Conservation (phyloP, 371 early-diverging fungal genomes). For the Apophysomyces ossiformis region DNA sequence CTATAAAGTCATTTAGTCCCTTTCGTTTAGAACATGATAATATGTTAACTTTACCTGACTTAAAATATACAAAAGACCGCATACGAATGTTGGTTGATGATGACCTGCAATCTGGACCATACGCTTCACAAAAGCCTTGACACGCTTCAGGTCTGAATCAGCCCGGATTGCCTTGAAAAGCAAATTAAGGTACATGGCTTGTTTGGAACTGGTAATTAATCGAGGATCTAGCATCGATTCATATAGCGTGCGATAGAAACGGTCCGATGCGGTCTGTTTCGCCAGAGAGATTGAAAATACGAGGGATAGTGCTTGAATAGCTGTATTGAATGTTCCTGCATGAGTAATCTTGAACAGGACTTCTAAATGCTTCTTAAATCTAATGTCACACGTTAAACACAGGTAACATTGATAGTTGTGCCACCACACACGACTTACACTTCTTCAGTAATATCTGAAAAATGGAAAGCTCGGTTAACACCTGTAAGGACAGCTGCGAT, state of each 20-base stretch:
- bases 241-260: conserved; percentile 91
- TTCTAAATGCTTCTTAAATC: conserved; percentile 80
- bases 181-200: conserved; percentile 92
- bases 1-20: conserved; percentile 15
- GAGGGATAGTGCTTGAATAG: conserved; percentile 90
- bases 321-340: conserved; percentile 85
- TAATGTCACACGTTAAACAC: conserved; percentile 17
- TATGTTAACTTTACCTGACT: conserved; percentile 63
- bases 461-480: conserved; percentile 95
- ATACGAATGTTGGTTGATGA: conserved; percentile 83
- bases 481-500: conserved; percentile 94
- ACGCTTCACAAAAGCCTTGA: conserved; percentile 89
- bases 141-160: conserved; percentile 72
- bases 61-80: conserved; percentile 83
- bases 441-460: conserved; percentile 79
- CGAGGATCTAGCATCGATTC: conserved; percentile 87
- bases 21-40: not conserved
- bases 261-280: conserved; percentile 65
- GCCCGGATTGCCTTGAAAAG: conserved; percentile 83
- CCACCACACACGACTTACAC: conserved; percentile 48
- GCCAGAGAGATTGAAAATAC: conserved; percentile 78
- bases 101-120: conserved; percentile 80
- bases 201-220: conserved; percentile 80
- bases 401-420: not conserved
- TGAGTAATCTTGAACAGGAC: conserved; percentile 89